phyloP scores from a whole-genome alignment of 257 asterid species.

The Gardenia jasminoides region DNA sequence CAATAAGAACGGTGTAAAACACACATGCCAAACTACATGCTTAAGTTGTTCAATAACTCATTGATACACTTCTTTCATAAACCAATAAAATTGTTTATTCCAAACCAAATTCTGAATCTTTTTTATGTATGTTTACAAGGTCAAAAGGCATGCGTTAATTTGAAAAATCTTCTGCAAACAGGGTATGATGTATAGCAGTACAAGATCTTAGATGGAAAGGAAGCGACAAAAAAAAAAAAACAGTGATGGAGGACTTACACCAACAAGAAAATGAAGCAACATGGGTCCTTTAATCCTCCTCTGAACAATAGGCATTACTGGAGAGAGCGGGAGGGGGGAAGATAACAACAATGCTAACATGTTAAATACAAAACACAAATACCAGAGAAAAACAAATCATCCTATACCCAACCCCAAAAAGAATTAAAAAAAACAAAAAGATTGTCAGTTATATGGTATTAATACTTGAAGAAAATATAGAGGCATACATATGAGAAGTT shows the following conservation, averaged over 20 bases:
- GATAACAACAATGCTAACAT: neutral
- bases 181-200: neutral
- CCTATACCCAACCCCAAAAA: neutral
- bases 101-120: neutral
- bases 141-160: neutral
- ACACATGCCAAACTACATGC: no score
- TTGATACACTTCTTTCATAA: neutral
- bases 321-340: slow-evolving; percentile 7
- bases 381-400: neutral
- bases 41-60: no score
- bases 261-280: slow-evolving; percentile 88
- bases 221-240: neutral
- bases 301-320: slow-evolving; percentile 85
- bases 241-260: slow-evolving; percentile 49
- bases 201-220: neutral
- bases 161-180: neutral
- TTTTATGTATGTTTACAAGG: neutral
- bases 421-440: neutral
- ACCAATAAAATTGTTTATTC: neutral
- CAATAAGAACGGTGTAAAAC: no score
- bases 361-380: slow-evolving; percentile 10
- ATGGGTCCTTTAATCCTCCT: slow-evolving; percentile 83
- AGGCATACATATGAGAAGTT: neutral
- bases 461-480: neutral
- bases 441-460: neutral